A percentile compares a stretch with the other conserved stretches of the same genome.
phyloP scores from a whole-genome alignment of 177 flowering plant genomes.

The Tripterygium wilfordii region DNA sequence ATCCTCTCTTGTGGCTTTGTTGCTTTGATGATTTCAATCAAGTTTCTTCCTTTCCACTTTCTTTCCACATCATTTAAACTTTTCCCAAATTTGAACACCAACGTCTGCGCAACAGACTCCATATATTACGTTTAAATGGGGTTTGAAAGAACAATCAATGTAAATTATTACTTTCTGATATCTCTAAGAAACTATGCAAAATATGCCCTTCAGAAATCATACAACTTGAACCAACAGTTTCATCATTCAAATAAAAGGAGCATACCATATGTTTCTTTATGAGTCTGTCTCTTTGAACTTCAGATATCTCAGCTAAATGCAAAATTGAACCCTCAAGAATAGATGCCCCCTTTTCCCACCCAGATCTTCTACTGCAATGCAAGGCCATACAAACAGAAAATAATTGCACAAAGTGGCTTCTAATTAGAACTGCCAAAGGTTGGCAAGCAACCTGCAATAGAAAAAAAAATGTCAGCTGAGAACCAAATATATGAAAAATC shows the following conservation, averaged over 20 bases:
- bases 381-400: constrained; percentile 81
- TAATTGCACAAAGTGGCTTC: constrained; percentile 71
- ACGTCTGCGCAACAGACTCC: no score
- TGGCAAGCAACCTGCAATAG: constrained; percentile 56
- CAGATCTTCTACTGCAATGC: constrained; percentile 63
- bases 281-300: constrained; percentile 71
- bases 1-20: no score
- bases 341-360: constrained; percentile 46
- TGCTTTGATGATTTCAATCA: no score
- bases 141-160: no score
- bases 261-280: constrained; percentile 88
- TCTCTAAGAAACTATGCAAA: no score
- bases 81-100: no score
- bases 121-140: no score
- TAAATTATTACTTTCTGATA: no score
- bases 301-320: constrained; percentile 64
- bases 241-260: constrained; percentile 4
- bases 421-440: constrained; percentile 50
- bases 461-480: constrained; percentile 10
- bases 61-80: background rate
- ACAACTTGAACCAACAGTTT: background rate
- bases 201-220: no score
- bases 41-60: no score
- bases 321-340: constrained; percentile 70
- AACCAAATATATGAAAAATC: no score